Base-by-base conservation (phyloP, 2,329 filamentous ascomycete genomes). In the Aspergillus texensis region DNA sequence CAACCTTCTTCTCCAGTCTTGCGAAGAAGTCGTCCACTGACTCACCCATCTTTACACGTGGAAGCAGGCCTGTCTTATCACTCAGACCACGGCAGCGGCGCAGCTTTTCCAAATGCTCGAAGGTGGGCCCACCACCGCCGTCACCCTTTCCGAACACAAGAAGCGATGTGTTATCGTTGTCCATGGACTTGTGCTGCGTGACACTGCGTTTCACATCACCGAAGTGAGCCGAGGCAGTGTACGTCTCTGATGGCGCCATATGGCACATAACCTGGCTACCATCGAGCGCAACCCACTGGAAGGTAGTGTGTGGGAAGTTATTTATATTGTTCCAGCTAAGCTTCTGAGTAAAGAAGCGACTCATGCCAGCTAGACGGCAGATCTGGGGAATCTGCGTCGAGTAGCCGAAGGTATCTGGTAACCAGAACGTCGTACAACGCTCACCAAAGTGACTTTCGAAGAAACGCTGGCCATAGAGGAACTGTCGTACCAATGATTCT, bases 271-370 rank as follows among this genome's bases (percentile, higher is more conserved):
- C 95, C 75, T 98, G 95, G 73, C 92, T 96, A 62, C 95, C 94
- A 77, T 99, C 95, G 16, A 97, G 87, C 14, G 93, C 88, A 36
- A 99, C 94, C 95, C 95, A 99, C 79, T 97, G 97, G 84, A 99
- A 99, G 0, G 95, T 98, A 6, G 95, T 98, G 75, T 98, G 95
- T 0, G 95, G 95, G 81, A 98, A 99, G 74, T 91, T 96, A 81
- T 98, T 98, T 85, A 98, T 98, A 77, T 98, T 98, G 83, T 98
- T 98, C 95, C 95, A 99, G 83, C 94, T 98, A 64, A 99, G 84
- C 82, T 99, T 99, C 79, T 99, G 95, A 0, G 95, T 99, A 73
- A 99, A 91, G 83, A 99, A 99, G 39, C 94, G 88, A 62, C 88
- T 91, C 95, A 99, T 98, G 24, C 93, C 94, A n/a, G 95, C 91